These are phyloP conservation scores for Naganishia vaughanmartiniae DNA, from an alignment of 768 basidiomycete genomes.

Conservation along the genomic window DNA sequence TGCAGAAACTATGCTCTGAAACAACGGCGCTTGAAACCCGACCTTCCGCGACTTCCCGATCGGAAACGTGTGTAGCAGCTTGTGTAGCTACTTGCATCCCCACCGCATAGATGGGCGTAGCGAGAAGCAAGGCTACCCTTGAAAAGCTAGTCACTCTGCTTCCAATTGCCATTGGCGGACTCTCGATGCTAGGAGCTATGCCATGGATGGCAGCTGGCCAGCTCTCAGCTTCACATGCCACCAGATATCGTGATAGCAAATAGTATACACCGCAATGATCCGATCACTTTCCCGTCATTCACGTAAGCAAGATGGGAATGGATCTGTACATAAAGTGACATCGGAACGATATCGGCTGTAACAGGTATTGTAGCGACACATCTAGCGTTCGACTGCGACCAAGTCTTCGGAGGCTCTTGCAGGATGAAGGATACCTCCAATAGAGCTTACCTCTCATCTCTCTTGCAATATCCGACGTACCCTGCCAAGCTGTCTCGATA, in stretches of 20 bases:
- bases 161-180: constrained; percentile 3
- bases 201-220: too few species aligned
- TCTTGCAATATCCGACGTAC: too few species aligned
- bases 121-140: too few species aligned
- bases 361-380: not conserved
- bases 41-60: not conserved
- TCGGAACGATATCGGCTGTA: not conserved
- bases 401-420: too few species aligned
- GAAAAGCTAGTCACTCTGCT: not conserved
- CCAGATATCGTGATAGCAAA: too few species aligned
- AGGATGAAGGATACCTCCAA: too few species aligned
- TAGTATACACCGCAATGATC: not conserved
- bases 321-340: not conserved
- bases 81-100: too few species aligned
- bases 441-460: too few species aligned
- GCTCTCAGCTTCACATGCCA: not conserved
- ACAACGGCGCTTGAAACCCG: not conserved
- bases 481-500: too few species aligned
- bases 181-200: not conserved
- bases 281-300: not conserved
- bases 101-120: too few species aligned
- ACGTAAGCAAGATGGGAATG: not conserved
- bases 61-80: not conserved
- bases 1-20: too few species aligned
- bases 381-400: not conserved